These are phyloP conservation scores for Aspergillus indologenus DNA, from an alignment of 495 filamentous ascomycete species.

Conservation along the genomic window DNA sequence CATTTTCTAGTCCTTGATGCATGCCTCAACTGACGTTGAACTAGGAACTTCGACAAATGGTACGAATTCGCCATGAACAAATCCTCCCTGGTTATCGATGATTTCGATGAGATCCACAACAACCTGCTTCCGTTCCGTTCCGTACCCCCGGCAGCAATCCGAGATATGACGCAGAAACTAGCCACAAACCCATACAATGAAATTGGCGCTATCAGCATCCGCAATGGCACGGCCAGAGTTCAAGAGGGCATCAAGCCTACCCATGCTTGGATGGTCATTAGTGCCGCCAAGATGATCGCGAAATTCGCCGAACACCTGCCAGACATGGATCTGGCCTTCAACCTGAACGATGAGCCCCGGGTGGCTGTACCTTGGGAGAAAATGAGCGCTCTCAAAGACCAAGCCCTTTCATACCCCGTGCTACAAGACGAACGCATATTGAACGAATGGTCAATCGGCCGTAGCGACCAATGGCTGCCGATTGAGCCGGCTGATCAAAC, in stretches of 20 bases:
- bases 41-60: conserved; percentile 57
- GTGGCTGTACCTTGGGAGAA: conserved; percentile 69
- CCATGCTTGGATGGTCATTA: conserved; percentile 55
- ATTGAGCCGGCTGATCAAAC: conserved; percentile 42
- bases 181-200: conserved; percentile 50
- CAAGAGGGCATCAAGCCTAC: conserved; percentile 48
- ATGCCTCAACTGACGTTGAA: conserved; percentile 14
- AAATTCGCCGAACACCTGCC: conserved; percentile 68
- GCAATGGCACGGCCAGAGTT: conserved; percentile 41
- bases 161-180: conserved; percentile 42
- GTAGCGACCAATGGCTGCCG: conserved; percentile 39
- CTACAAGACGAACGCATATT: conserved; percentile 21
- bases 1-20: neutral
- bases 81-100: conserved; percentile 66
- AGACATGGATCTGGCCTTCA: conserved; percentile 79
- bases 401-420: conserved; percentile 28
- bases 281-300: conserved; percentile 61
- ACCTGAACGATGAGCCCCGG: conserved; percentile 73
- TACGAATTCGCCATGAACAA: conserved; percentile 64
- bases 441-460: conserved; percentile 35
- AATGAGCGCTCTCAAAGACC: conserved; percentile 35
- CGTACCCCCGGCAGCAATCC: conserved; percentile 57
- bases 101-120: conserved; percentile 69
- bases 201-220: conserved; percentile 46
- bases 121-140: conserved; percentile 74